Evolutionary conservation across 495 filamentous ascomycete genomes (phyloP), one percentile per base, ranked within the genome.

Genomic region (Amphirosellinia nigrospora): DNA sequence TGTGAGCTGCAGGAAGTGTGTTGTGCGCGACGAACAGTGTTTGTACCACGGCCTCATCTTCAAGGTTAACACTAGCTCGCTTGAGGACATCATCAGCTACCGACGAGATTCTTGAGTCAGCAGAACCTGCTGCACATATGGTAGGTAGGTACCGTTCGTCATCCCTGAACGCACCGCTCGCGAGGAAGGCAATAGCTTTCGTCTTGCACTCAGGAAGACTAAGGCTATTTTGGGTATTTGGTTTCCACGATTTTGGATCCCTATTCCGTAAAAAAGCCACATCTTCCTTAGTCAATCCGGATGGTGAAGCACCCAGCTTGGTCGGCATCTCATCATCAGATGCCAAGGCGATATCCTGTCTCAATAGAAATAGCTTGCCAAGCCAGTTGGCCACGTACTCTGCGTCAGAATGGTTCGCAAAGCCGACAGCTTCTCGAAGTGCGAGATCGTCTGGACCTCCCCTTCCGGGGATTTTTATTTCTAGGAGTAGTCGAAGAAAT

Each of bases 71-170:
- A 11, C 85, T 82, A 4, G 87, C 89, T 68, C 94, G 84, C 79
- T 97, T 98, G 38, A 97, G 75, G 41, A 94, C 86, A 74, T 96
- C 94, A 58, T 98, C 93, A 0, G 92, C 95, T 52, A 92, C 80
- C 15, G 91, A 89, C 11, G 92, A 89, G 53, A 98, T 88, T 16
- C 91, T 88, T 11, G 91, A 94, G 72, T 97, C 95, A 1, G 89
- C 72, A 79, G 96, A 94, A 0, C 92, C 88, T 60, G 93, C 89
- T 7, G 94, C 93, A 73, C 92, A 91, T 19, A 99, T 79, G 21
- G 92, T 90, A 7, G 94, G 91, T n/a, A 97, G 78, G 73, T 96
- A 93, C 21, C 91, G 85, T 73, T 97, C 92, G 2, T 86, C 73
- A 74, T 97, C 91, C 1, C 80, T 86, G 79, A 98, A 98, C 19